A percentile compares a stretch with the other conserved stretches of the same genome.
Conservation (phyloP, 179 eudicot species). For the Silene noctiflora region DNA sequence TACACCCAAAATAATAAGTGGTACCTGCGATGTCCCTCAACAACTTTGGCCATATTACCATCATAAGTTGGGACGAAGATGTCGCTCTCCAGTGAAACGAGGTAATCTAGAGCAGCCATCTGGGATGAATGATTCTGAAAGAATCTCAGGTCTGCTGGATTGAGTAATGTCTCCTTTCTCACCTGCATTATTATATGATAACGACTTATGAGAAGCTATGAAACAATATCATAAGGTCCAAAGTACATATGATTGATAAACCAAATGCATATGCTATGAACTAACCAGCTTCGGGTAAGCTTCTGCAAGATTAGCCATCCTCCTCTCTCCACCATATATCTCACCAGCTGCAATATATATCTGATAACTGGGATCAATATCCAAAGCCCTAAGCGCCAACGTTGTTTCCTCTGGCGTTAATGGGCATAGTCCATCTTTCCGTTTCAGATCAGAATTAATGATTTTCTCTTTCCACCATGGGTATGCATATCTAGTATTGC, state of each 20-base stretch:
- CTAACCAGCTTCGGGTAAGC: conserved; percentile 72
- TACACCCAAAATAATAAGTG: background rate
- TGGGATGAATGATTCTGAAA: conserved; percentile 83
- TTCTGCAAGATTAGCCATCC: conserved; percentile 57
- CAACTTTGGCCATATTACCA: conserved; percentile 90
- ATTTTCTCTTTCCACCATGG: conserved; percentile 93
- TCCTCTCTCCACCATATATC: conserved; percentile 74
- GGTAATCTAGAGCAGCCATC: conserved; percentile 83
- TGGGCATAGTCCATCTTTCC: conserved; percentile 76
- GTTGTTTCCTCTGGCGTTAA: conserved; percentile 81
- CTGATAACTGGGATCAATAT: conserved; percentile 56
- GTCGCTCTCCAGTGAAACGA: conserved; percentile 78
- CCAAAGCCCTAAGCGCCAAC: conserved; percentile 58
- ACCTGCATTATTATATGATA: conserved; percentile 41
- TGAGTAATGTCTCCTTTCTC: conserved; percentile 67
- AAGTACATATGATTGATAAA: background rate
- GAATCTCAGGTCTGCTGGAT: conserved; percentile 54
- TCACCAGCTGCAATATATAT: conserved; percentile 86
- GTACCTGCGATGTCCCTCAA: conserved; percentile 84
- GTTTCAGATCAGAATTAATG: conserved; percentile 62
- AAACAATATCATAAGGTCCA: background rate
- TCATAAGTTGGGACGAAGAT: conserved; percentile 76
- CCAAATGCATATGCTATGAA: conserved; percentile 11
- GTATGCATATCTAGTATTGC: conserved; percentile 58
- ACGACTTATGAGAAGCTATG: background rate